Base-by-base conservation (phyloP, 1,139 yeast genomes). In the Yamadazyma conglobata region DNA sequence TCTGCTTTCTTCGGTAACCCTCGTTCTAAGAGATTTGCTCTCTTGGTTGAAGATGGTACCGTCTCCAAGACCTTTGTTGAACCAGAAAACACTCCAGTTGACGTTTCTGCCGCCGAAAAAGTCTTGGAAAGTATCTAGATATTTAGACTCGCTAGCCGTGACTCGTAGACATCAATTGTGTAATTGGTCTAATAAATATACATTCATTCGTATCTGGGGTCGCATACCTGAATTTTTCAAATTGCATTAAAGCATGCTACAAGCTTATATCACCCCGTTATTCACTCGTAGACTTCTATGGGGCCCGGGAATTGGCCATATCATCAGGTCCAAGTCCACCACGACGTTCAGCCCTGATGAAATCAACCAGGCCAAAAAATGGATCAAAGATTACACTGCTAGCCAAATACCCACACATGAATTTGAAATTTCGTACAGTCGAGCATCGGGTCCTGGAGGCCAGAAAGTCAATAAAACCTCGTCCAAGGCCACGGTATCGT, bases 401-500 rank as follows among this genome's bases (percentile, higher is more conserved):
- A 27, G 45, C 0, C 44, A 55, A 4, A 60, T 83, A 2, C 93
- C 91, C 0, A 51, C 58, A 8, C 48, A 56, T 18, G 48, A 60
- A 13, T 84, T 84, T 47, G 58, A 61, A 1, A 56, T 79, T 3
- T 53, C 76, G 0, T 88, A 64, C 54, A 76, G 86, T 31, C 60
- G 95, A 38, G 73, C 95, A 0, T 81, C 95, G 9, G 97, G 97
- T 0, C 89, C 96, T 0, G 97, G 97, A 0, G 97, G 97, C 0
- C 97, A 89, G 47, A 85, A 89, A 50, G 96, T 89, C 10, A 89
- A 89, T 54, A 89, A 87, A 40, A 74, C 87, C 0, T 78, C 79
- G 10, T 76, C 91, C 3, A 88, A 88, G 48, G 95, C 93, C 3
- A 77, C 91, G 0, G 54, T 89, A 9, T 61, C 76, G 3, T 49